Evolutionary conservation across 139 green algal genomes (phyloP).

Genomic region (Chlamydomonas sphaeroides): DNA sequence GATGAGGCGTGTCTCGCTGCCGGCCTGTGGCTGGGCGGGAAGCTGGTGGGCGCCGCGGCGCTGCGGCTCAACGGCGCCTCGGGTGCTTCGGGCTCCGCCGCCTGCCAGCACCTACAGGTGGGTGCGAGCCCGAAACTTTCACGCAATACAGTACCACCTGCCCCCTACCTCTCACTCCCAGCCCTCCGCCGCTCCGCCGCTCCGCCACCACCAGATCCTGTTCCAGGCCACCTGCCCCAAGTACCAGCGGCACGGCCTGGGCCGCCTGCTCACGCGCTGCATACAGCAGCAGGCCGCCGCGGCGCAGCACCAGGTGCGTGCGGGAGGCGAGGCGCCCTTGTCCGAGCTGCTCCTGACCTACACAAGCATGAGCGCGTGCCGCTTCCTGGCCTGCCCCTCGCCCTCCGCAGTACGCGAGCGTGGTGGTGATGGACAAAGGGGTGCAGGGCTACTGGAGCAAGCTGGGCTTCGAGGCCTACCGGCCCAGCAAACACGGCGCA

Average conservation of each 20-base stretch:
- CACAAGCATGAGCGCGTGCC: too few species aligned
- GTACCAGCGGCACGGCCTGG: constrained; percentile 1
- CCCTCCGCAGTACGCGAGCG: background rate
- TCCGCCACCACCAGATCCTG: background rate
- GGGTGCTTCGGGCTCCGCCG: background rate
- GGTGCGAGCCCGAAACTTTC: too few species aligned
- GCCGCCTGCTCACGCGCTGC: constrained; percentile 20
- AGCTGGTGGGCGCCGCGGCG: background rate
- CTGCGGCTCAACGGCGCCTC: constrained; percentile 4
- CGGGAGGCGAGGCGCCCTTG: too few species aligned
- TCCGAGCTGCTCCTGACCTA: too few species aligned
- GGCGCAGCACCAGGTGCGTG: background rate
- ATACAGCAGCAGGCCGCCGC: background rate
- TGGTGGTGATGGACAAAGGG: background rate
- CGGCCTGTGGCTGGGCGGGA: constrained; percentile 9
- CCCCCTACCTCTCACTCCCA: too few species aligned
- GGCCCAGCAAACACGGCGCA: too few species aligned
- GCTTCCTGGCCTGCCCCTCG: too few species aligned
- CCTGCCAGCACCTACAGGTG: too few species aligned
- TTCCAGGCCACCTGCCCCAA: background rate
- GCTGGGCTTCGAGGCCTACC: too few species aligned
- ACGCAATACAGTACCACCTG: too few species aligned
- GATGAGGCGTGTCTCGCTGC: constrained; percentile 4
- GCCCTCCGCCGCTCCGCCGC: background rate
- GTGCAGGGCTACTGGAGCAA: constrained; percentile 6